Base-by-base conservation (phyloP, 2,329 filamentous ascomycete species). In the Aspergillus melleus region DNA sequence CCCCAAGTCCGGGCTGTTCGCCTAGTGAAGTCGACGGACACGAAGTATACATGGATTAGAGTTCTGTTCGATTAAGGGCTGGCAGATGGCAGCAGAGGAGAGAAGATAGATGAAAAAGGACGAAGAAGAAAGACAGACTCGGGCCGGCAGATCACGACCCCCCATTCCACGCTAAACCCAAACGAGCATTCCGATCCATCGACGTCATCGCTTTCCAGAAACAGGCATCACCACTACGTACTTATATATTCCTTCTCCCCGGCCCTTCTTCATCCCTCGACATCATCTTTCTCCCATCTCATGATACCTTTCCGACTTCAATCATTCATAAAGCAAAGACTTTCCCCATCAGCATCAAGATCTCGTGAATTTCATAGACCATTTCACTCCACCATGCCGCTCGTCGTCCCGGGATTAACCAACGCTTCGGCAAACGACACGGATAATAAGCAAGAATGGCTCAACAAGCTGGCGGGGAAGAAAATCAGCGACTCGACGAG, bases 401-500 rank as follows among this genome's bases (percentile, higher is more conserved):
- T 82, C 57, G 76, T 81, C 58, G 73, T 81, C 39, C 79, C 79
- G 20, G 74, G 76, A 54, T 69, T 81, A 65, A 78, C 70, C 67
- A 69, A 69, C 49, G 63, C 64, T 32, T 60, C 68, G 42, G 19
- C 44, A 12, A 69, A 74, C 50, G 53, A 24, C 55, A 39, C 26
- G 36, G 70, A 69, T 42, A 69, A 74, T 55, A 74, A 74, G 67
- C 68, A 71, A 30, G 74, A 78, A 54, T 81, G 80, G 80, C 68
- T 73, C 54, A 72, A 68, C 50, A 81, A 80, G 67, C 71, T 82
- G 32, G 71, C 78, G 51, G 79, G 80, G 54, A 81, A 81, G 72
- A 80, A 74, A 55, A 70, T 81, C 46, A 73, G 72, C 42, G 76
- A 80, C 1, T 61, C 66, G 2, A 62, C 66, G 4, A 72, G 63